Percentiles rank a stretch among this genome's conserved stretches.
Evolutionary conservation across 495 filamentous ascomycete species (phyloP).

Genomic region (Lindgomyces ingoldianus): DNA sequence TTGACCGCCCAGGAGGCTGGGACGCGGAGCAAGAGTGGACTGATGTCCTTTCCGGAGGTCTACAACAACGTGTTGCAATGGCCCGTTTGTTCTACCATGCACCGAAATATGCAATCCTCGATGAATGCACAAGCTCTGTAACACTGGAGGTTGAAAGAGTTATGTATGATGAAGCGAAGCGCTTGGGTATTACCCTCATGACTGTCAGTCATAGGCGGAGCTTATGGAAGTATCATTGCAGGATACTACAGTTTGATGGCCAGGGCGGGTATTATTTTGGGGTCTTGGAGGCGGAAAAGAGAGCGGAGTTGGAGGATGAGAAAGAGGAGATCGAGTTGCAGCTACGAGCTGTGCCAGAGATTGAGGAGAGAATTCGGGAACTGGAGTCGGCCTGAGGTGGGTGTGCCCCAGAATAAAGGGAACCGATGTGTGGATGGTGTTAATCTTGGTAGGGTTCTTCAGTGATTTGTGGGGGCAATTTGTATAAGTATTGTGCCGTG

Average conservation of each 20-base stretch:
- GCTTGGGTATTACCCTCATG: conserved; percentile 88
- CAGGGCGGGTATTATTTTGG: conserved; percentile 68
- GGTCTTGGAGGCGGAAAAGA: conserved; percentile 79
- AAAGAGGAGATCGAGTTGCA: conserved; percentile 89
- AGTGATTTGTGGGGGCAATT: too few relatives aligned
- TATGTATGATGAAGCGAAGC: conserved; percentile 97
- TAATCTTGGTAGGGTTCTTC: too few relatives aligned
- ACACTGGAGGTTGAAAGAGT: conserved; percentile 90
- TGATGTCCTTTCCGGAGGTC: conserved; percentile 81
- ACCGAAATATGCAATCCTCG: conserved; percentile 89
- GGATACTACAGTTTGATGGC: conserved; percentile 95
- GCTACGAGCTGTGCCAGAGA: conserved; percentile 79
- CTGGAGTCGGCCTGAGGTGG: conserved; percentile 51
- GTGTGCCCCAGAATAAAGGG: background rate
- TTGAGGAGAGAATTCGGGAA: conserved; percentile 82
- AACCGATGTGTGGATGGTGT: background rate
- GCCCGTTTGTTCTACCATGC: conserved; percentile 93
- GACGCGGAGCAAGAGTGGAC: conserved; percentile 97
- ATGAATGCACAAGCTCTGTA: conserved; percentile 93
- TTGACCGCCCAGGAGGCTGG: conserved; percentile 81
- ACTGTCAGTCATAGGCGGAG: conserved; percentile 89
- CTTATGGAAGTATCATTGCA: conserved; percentile 93
- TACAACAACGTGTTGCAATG: conserved; percentile 98
- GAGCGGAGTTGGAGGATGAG: conserved; percentile 79
- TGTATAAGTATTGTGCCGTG: too few relatives aligned